Conservation (phyloP, 139 green algal species). For the Tetradesmus obliquus region DNA sequence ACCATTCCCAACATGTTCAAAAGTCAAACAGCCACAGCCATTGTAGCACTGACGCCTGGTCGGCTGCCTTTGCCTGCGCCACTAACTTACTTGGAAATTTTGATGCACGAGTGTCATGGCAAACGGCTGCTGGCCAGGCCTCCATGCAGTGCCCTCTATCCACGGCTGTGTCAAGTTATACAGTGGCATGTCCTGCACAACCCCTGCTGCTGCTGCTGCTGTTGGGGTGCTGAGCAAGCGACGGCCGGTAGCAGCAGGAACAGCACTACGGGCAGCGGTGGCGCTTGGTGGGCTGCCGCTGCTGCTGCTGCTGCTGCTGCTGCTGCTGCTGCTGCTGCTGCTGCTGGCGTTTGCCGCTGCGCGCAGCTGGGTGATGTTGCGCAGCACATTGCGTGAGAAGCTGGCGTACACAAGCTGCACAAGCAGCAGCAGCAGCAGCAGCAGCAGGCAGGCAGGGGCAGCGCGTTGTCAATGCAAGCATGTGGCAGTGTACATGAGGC, state of each 20-base stretch:
- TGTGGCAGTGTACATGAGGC: too few species aligned
- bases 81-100: neutral
- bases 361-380: neutral
- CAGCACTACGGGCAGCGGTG: too few species aligned
- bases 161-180: neutral
- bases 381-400: neutral
- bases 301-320: neutral
- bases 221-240: neutral
- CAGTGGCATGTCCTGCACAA: conserved; percentile 1
- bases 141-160: neutral
- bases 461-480: too few species aligned
- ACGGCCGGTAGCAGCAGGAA: neutral
- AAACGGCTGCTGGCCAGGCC: neutral
- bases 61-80: too few species aligned
- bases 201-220: neutral
- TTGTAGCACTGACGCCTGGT: too few species aligned
- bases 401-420: neutral
- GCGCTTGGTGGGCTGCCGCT: too few species aligned
- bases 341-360: neutral
- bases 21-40: neutral
- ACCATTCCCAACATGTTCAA: too few species aligned
- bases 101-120: neutral
- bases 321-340: neutral
- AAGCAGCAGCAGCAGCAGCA: neutral
- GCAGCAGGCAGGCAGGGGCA: too few species aligned